Percentiles rank a stretch among this genome's conserved stretches.
Conservation (phyloP, 2,329 filamentous ascomycete species). For the Xylariales sp. region DNA sequence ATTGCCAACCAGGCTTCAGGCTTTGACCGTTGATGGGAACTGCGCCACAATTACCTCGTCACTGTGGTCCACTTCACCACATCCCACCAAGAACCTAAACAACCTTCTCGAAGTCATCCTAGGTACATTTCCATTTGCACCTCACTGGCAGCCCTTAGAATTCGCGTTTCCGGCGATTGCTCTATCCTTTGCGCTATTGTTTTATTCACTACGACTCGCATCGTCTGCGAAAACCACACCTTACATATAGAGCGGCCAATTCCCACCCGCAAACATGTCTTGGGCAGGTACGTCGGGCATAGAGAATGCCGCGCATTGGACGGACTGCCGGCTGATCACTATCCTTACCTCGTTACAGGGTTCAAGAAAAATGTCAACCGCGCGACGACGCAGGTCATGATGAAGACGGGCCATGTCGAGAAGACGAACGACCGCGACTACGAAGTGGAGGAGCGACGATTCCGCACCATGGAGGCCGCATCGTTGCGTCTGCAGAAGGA, state of each 20-base stretch:
- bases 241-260: conserved; percentile 4
- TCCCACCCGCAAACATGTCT: conserved; percentile 50
- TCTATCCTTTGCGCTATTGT: no score
- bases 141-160: no score
- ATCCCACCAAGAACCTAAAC: no score
- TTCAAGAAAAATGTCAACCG: conserved; percentile 98
- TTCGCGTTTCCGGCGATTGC: no score
- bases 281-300: conserved; percentile 56
- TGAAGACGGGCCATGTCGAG: conserved; percentile 99
- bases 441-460: conserved; percentile 94
- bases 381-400: conserved; percentile 99
- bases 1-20: no score
- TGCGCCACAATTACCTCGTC: no score
- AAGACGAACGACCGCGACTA: conserved; percentile 98
- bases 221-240: no score
- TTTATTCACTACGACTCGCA: no score
- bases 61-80: no score
- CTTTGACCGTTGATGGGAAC: no score
- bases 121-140: no score
- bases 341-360: conserved; percentile 39
- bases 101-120: no score
- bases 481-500: conserved; percentile 92
- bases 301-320: background rate
- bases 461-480: conserved; percentile 95
- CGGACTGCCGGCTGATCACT: background rate